A percentile compares a stretch with the other conserved stretches of the same genome.
Conservation (phyloP, 345 rosid species). For the Salix brachista region DNA sequence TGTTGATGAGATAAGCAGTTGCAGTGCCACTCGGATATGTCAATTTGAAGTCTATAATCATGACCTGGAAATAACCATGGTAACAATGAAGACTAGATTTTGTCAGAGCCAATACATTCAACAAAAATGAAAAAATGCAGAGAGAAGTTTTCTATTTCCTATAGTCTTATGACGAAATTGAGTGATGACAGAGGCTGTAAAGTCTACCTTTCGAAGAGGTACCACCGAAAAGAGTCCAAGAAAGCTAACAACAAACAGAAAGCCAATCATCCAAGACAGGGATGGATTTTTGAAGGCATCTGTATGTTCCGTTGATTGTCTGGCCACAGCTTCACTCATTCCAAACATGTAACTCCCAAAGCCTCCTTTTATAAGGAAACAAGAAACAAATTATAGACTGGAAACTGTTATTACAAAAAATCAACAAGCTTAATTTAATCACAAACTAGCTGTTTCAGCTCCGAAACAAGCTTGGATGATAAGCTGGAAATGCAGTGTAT, state of each 20-base stretch:
- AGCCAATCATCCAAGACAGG: slow-evolving; percentile 29
- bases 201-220: slow-evolving; percentile 27
- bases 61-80: slow-evolving; percentile 13
- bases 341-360: slow-evolving; percentile 35
- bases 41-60: slow-evolving; percentile 32
- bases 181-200: background rate
- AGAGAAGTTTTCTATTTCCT: background rate
- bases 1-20: slow-evolving; percentile 33
- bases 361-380: slow-evolving; percentile 18
- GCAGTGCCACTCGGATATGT: slow-evolving; percentile 38
- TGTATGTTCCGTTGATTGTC: slow-evolving; percentile 5
- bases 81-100: background rate
- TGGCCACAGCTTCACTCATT: slow-evolving; percentile 25
- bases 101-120: background rate
- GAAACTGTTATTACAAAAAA: too few species aligned
- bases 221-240: slow-evolving; percentile 35
- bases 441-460: background rate
- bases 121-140: background rate
- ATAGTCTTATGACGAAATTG: background rate
- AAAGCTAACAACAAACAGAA: slow-evolving; percentile 31
- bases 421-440: too few species aligned
- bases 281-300: slow-evolving; percentile 18
- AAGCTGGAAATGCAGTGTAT: background rate
- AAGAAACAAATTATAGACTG: too few species aligned
- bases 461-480: background rate